Evolutionary conservation across 495 filamentous ascomycete genomes (phyloP), one percentile per base, ranked within the genome.

Genomic region (Talaromyces trachyspermus): DNA sequence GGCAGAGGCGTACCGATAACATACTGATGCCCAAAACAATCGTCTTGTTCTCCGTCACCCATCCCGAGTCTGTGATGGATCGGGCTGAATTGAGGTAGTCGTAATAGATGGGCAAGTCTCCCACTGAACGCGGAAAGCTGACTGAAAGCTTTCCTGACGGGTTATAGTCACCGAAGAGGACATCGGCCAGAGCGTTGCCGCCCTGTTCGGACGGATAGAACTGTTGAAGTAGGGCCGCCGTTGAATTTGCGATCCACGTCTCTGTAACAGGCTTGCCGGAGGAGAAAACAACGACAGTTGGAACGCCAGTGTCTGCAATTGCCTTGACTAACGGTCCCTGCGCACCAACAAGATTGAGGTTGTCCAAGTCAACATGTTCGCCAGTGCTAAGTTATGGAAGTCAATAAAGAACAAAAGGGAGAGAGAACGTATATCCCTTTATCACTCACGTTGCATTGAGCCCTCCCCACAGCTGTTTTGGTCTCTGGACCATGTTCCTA

Each of bases 401-500:
- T n/a, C 24, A 35, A 35, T 35, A 1, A n/a, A 6, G 9, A 7
- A 24, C 17, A 46, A 32, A 26, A 12, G 36, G 17, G 32, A 7
- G 30, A 8, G 17, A 20, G 35, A 22, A 10, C 17, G 1, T 15
- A 15, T 44, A 32, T 32, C 14, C 19, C 9, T 22, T 7, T 12
- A 24, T 10, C 35, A 60, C 55, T 52, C 50, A 73, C 61, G 77
- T 79, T 37, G 84, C 83, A 51, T 88, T 86, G 8, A 85, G 54
- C 3, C 81, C 79, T 41, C 65, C 53, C 83, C 83, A 86, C 3
- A 86, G 70, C 53, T 86, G 73, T 22, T 64, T 55, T 86, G 82
- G 49, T 86, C 83, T 26, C 83, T 73, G n/a, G 75, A 79, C 83
- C 81, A 86, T 23, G 84, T 88, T 33, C 83, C 84, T 0, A 86